A percentile compares a stretch with the other conserved stretches of the same genome.
phyloP scores from a whole-genome alignment of 2,329 filamentous ascomycete species.

The Seiridium unicorne region DNA sequence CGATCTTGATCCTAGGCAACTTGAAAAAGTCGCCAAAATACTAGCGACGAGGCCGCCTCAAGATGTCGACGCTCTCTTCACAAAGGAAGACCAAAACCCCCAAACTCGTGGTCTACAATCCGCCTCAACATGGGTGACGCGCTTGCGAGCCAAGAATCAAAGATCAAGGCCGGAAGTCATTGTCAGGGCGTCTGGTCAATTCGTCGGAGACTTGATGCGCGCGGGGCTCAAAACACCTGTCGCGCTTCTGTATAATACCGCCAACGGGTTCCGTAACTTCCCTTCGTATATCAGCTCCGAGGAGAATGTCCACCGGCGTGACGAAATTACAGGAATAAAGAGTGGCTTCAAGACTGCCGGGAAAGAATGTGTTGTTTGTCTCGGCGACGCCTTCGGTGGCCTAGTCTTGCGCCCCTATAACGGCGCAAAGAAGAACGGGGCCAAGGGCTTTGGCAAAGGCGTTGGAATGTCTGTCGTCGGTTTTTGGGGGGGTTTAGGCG shows the following conservation, averaged over 20 bases:
- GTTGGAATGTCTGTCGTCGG: conserved; percentile 82
- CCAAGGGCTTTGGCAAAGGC: conserved; percentile 68
- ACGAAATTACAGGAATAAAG: conserved; percentile 74
- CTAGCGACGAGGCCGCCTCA: background rate
- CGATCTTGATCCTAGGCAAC: background rate
- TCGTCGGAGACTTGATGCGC: background rate
- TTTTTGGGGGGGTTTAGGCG: conserved; percentile 66
- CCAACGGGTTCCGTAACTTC: conserved; percentile 79
- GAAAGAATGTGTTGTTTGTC: conserved; percentile 72
- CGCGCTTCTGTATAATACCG: conserved; percentile 43
- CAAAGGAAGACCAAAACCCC: background rate
- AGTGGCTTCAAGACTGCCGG: conserved; percentile 76
- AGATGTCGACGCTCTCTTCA: background rate
- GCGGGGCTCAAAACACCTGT: conserved; percentile 2
- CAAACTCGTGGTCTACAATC: background rate
- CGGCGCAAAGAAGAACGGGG: conserved; percentile 64
- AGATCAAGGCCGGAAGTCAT: background rate
- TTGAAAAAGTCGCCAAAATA: background rate
- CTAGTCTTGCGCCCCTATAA: conserved; percentile 74
- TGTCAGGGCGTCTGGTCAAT: background rate
- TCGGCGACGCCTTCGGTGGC: conserved; percentile 80
- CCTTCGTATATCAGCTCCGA: conserved; percentile 83
- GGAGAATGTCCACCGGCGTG: conserved; percentile 71
- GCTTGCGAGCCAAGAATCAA: background rate
- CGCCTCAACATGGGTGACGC: background rate